Evolutionary conservation across 805 yeast genomes (phyloP).

Genomic region (Torulaspora microellipsoides): DNA sequence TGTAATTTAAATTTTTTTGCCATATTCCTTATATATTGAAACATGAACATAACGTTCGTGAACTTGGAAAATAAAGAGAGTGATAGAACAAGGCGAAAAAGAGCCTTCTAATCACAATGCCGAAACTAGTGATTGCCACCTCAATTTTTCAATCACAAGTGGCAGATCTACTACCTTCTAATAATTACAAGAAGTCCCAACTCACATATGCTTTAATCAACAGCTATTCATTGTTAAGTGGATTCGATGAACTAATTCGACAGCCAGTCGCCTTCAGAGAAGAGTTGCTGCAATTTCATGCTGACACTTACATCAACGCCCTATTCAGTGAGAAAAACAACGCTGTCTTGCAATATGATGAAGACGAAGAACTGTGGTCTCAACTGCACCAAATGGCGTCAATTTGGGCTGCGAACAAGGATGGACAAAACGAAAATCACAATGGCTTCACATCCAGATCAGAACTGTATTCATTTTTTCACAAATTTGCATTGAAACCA

Average conservation of each 20-base stretch:
- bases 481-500: not conserved
- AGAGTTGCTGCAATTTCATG: constrained; percentile 50
- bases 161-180: constrained; percentile 33
- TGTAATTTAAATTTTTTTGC: not conserved
- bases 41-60: not conserved
- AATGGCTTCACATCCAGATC: constrained; percentile 11
- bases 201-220: constrained; percentile 23
- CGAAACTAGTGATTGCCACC: constrained; percentile 22
- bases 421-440: constrained; percentile 1
- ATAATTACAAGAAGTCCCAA: constrained; percentile 25
- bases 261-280: constrained; percentile 20
- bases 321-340: constrained; percentile 33
- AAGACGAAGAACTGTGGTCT: constrained; percentile 15
- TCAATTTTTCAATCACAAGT: constrained; percentile 31
- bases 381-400: constrained; percentile 15
- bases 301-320: constrained; percentile 37
- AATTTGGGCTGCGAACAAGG: constrained; percentile 12
- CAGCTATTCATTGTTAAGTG: constrained; percentile 20
- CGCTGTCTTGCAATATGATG: constrained; percentile 19
- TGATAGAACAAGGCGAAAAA: too few species aligned
- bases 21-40: not conserved
- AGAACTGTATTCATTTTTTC: constrained; percentile 15
- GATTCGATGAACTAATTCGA: constrained; percentile 23
- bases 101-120: constrained; percentile 9
- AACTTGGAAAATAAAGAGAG: not conserved